A percentile compares a stretch with the other conserved stretches of the same genome.
These are phyloP conservation scores for Serpula lacrymans DNA, from an alignment of 768 basidiomycete species.

Conservation along the genomic window DNA sequence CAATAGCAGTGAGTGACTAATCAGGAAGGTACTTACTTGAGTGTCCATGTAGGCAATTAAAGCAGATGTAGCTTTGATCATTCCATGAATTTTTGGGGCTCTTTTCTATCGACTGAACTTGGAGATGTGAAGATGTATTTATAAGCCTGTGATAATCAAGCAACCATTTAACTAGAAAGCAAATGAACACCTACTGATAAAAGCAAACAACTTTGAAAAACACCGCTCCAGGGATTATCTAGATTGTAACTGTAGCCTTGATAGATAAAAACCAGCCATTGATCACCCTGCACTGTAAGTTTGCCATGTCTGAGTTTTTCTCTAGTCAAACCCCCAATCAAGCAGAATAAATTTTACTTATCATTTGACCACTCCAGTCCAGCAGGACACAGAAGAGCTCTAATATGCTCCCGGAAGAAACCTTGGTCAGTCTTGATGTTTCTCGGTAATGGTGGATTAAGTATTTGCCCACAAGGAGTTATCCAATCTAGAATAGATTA, in stretches of 20 bases:
- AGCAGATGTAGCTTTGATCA: slow-evolving; percentile 7
- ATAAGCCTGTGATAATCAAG: slow-evolving; percentile 14
- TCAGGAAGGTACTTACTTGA: slow-evolving; percentile 4
- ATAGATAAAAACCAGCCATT: slow-evolving; percentile 13
- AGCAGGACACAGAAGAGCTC: slow-evolving; percentile 13
- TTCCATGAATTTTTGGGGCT: slow-evolving; percentile 9
- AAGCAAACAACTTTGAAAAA: too few species aligned
- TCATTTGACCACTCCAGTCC: slow-evolving; percentile 12
- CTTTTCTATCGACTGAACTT: slow-evolving; percentile 8
- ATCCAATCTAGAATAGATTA: slow-evolving; percentile 10
- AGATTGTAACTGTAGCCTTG: slow-evolving; percentile 7
- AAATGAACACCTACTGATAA: slow-evolving; percentile 18
- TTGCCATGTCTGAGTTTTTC: slow-evolving; percentile 6
- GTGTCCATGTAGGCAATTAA: slow-evolving; percentile 13
- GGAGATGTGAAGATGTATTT: slow-evolving; percentile 19
- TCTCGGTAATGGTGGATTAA: slow-evolving; percentile 7
- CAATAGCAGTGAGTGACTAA: too few species aligned
- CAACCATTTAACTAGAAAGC: not conserved
- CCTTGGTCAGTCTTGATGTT: slow-evolving; percentile 10
- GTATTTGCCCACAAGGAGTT: slow-evolving; percentile 6
- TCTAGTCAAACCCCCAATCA: not conserved
- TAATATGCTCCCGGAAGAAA: slow-evolving; percentile 11
- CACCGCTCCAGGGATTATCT: slow-evolving; percentile 12
- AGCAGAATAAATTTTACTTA: slow-evolving; percentile 6
- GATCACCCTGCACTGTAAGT: slow-evolving; percentile 2